Conservation (phyloP, 1,284 basidiomycete genomes). For the Ceratobasidium sp. region DNA sequence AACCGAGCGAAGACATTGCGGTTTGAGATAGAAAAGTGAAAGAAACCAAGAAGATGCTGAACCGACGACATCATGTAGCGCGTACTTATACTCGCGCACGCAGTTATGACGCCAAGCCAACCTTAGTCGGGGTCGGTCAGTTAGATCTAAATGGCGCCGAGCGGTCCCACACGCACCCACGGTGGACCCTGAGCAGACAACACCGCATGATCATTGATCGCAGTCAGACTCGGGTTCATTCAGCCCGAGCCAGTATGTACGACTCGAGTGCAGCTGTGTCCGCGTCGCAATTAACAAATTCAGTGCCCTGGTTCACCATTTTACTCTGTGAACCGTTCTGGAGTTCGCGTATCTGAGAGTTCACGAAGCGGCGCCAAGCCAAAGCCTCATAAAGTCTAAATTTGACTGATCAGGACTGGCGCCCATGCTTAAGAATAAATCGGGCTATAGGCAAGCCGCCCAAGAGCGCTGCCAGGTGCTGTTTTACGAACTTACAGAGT, state of each 20-base stretch:
- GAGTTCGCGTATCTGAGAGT: too few species aligned
- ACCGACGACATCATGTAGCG: background rate
- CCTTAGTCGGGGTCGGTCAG: slow-evolving; percentile 1
- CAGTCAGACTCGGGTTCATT: slow-evolving; percentile 12
- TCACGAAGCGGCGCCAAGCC: background rate
- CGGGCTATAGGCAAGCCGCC: background rate
- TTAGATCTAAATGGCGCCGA: background rate
- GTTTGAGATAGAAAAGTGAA: background rate
- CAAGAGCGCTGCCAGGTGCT: background rate
- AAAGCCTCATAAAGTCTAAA: background rate
- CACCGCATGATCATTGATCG: slow-evolving; percentile 24
- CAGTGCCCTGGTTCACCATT: too few species aligned
- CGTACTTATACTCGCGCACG: background rate
- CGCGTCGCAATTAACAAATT: background rate
- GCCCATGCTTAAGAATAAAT: background rate
- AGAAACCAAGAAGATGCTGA: background rate
- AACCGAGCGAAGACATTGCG: background rate
- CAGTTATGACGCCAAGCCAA: background rate
- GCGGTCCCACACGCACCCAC: background rate
- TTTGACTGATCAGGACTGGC: background rate
- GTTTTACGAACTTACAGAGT: too few species aligned
- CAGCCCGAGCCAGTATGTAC: background rate
- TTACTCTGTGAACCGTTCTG: too few species aligned
- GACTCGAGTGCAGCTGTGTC: background rate
- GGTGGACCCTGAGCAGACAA: background rate